Evolutionary conservation across 192 early-diverging fungal genomes (phyloP).

Genomic region (Umbelopsis ramanniana): DNA sequence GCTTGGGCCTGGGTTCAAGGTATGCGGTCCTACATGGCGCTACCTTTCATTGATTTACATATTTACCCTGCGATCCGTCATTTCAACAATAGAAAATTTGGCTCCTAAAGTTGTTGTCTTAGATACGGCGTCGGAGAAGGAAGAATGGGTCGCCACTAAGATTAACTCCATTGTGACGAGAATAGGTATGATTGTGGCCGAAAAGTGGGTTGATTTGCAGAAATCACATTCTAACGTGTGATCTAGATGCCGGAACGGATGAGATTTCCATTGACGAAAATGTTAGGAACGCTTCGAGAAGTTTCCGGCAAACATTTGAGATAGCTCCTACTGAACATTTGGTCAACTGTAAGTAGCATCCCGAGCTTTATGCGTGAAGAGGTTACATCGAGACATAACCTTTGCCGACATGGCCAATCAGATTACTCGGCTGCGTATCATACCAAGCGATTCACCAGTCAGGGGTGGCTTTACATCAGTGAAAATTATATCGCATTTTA

Average conservation of each 20-base stretch:
- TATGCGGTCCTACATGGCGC: slow-evolving; percentile 26
- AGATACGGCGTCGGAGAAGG: slow-evolving; percentile 79
- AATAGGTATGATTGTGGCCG: slow-evolving; percentile 53
- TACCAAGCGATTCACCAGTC: slow-evolving; percentile 75
- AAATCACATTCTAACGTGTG: background rate
- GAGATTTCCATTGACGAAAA: slow-evolving; percentile 86
- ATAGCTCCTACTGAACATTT: slow-evolving; percentile 81
- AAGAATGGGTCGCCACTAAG: slow-evolving; percentile 89
- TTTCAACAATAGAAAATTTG: slow-evolving; percentile 68
- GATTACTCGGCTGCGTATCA: slow-evolving; percentile 93
- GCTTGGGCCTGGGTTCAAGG: slow-evolving; percentile 94
- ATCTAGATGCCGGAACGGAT: slow-evolving; percentile 69
- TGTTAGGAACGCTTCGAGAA: slow-evolving; percentile 82
- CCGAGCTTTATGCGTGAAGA: background rate
- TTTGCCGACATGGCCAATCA: slow-evolving; percentile 14
- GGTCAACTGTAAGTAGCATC: slow-evolving; percentile 75
- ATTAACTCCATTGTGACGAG: slow-evolving; percentile 85
- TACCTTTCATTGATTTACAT: background rate
- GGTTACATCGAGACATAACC: background rate
- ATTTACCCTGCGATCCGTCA: background rate
- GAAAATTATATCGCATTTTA: slow-evolving; percentile 95
- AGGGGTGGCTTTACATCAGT: slow-evolving; percentile 98
- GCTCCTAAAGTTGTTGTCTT: slow-evolving; percentile 70
- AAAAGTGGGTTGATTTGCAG: background rate
- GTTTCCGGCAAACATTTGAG: slow-evolving; percentile 89